Base-by-base conservation (phyloP, 2,329 filamentous ascomycete species). In the Akanthomyces lecanii region DNA sequence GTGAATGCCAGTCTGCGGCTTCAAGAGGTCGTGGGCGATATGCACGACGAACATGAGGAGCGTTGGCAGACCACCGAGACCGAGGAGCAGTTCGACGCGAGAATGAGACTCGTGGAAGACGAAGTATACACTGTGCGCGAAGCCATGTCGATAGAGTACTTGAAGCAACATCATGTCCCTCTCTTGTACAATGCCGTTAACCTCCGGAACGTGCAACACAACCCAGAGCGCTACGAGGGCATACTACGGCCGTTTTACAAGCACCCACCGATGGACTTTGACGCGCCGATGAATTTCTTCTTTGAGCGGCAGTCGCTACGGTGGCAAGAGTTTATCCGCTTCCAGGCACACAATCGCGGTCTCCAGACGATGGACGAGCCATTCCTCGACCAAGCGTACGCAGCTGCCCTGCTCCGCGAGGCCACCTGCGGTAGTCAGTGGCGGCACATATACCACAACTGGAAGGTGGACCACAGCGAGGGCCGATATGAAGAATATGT, bases 291-390 rank as follows among this genome's bases (percentile, higher is more conserved):
- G 7, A 36, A 25, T 16, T 25, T 38, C 28, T 55, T 55, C 30
- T 55, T 61, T 7, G 50, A 61, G 59, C 50, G 59, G 8, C 59
- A 61, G 42, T 7, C 11, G 3, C 40, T 45, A n/a, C 59, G 59
- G 1, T 61, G 44, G 30, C 25, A 33, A 5, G 48, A 61, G 42
- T 61, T 61, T 4, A 28, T 16, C 3, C 59, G 50, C 14, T 54
- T 38, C 33, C 59, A 61, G 42, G 28, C 40, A 7, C 21, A 48
- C 42, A 47, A 48, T 16, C 59, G 50, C 28, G n/a, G n/a, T 30
- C 8, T 48, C 0, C 91, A 95, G 45, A 91, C 89, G 0, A 87
- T 82, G 63, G 91, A 95, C 76, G 86, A 87, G 70, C 95, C 91
- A 0, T 76, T 96, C 64, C 85, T 85, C 58, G 96, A 96, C 75